Base-by-base conservation (phyloP, 257 asterid genomes). In the Capsicum rhomboideum region DNA sequence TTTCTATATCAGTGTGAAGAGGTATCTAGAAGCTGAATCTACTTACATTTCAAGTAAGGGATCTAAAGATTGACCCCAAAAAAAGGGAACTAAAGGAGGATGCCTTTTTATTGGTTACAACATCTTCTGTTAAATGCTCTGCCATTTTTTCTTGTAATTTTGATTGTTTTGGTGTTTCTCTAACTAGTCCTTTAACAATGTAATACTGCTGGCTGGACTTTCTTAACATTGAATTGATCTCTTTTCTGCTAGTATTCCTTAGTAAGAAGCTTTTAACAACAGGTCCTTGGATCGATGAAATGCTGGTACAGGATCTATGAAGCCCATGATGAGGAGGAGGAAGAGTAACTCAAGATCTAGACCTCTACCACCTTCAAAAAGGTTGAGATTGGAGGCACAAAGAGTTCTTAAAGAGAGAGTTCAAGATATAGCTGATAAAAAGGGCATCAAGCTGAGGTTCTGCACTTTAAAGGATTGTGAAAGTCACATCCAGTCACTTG, bases 331-430 rank as follows among this genome's bases (percentile, higher is more conserved):
- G 88, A 90, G 85, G 88, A 87, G 89, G 92, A 93, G 92, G 91
- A 94, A 89, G 91, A 90, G 84, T 54, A 92, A 83, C 81, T 83
- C 89, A 78, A 90, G 95, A 83, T 89, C 94, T 83, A 95, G 93
- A 89, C 96, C 98, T 82, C 98, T 95, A 82, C 98, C 98, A 1
- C 99, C 98, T 72, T 95, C 99, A 16, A 95, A 97, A 90, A 93
- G 99, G 90, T 90, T 95, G 50, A 88, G 98, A 68, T 97, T 97
- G 11, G 98, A 97, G 90, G 99, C 99, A 52, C 98, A 95, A 84
- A 93, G 99, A 91, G 98, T 97, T 75, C 93, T 97, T 52, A 97
- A 95, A 89, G 98, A 93, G 87, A 91, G 96, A 90, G 98, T 97
- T 89, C 99, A 97, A 87, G 97, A 95, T 68, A 97, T 95, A 78